Conservation (phyloP, 129 eudicot species). For the Oenanthe sinensis region DNA sequence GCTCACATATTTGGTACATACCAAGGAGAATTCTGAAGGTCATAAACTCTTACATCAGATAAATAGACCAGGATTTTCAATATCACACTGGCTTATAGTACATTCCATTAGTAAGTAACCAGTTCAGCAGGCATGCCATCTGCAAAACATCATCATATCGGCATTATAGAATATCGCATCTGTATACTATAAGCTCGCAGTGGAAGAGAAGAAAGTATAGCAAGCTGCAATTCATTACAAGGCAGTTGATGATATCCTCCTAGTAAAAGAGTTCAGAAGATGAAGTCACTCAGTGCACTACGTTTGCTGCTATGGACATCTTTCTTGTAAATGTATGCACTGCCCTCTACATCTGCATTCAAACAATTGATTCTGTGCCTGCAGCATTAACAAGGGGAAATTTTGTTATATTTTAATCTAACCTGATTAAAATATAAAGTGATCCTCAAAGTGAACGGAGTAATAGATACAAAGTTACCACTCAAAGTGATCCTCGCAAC, state of each 20-base stretch:
- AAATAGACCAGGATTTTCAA: not conserved
- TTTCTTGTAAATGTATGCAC: conserved; percentile 48
- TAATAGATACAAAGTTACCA: conserved; percentile 36
- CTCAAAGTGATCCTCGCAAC: conserved; percentile 94
- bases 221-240: not conserved
- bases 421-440: not conserved
- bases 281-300: conserved; percentile 62
- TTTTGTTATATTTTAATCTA: not conserved
- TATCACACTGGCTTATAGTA: conserved; percentile 29
- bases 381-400: conserved; percentile 8
- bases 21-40: too few relatives aligned
- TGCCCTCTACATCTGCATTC: conserved; percentile 68
- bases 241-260: not conserved
- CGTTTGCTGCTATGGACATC: conserved; percentile 13
- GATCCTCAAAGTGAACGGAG: too few relatives aligned
- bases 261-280: conserved; percentile 34
- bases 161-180: not conserved
- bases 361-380: conserved; percentile 90
- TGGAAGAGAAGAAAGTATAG: not conserved
- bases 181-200: not conserved
- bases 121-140: not conserved
- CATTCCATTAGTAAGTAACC: not conserved
- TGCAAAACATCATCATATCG: not conserved
- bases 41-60: too few relatives aligned
- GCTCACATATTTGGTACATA: too few relatives aligned